Conservation (phyloP, 148 eudicot species). For the Rheum nobile region DNA sequence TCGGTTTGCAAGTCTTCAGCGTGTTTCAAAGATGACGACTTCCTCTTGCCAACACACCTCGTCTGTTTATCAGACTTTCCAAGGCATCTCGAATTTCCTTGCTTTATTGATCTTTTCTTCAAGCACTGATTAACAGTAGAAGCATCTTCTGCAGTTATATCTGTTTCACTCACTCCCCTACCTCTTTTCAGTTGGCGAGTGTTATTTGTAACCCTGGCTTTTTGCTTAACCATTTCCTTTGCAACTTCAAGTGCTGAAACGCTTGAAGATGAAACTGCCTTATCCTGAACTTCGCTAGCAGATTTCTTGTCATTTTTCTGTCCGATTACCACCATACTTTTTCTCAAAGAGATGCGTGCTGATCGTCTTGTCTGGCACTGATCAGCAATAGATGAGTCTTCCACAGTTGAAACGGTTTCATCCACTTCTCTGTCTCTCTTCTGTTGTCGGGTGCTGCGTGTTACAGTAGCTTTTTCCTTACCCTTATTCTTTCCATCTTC, state of each 20-base stretch:
- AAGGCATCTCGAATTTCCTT: not conserved
- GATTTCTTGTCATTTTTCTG: no score
- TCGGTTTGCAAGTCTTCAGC: not conserved
- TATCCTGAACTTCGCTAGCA: no score
- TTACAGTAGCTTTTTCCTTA: not conserved
- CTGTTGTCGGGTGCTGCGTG: not conserved
- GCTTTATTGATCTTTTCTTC: not conserved
- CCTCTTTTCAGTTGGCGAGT: not conserved
- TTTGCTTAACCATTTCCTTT: no score
- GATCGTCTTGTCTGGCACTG: not conserved
- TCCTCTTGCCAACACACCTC: not conserved
- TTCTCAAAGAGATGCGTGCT: no score
- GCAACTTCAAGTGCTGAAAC: no score
- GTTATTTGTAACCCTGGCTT: not conserved
- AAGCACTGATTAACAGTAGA: not conserved
- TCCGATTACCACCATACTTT: no score
- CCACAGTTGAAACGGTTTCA: constrained; percentile 2
- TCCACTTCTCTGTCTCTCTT: not conserved
- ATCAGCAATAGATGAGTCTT: not conserved
- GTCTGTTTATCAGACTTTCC: not conserved
- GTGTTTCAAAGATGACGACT: not conserved
- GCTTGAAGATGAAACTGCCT: no score
- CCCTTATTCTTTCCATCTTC: not conserved
- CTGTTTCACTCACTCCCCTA: not conserved
- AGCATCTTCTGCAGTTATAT: not conserved